Percentiles rank a stretch among this genome's conserved stretches.
Conservation (phyloP, 176 grass and related monocot genomes). For the Cymbopogon citratus region DNA sequence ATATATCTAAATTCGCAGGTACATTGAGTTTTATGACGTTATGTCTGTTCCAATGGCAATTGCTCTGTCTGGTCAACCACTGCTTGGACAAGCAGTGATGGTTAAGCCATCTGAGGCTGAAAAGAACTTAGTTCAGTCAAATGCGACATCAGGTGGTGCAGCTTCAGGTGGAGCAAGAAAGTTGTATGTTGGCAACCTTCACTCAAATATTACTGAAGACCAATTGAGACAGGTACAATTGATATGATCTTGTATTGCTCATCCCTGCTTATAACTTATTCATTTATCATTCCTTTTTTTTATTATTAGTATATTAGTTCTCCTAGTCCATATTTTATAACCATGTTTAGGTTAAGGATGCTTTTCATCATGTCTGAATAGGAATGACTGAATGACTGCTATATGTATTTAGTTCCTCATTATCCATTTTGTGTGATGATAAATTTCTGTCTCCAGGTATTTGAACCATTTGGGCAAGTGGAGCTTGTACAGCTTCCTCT, state of each 20-base stretch:
- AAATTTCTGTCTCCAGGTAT: slow-evolving; percentile 57
- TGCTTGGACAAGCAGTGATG: slow-evolving; percentile 90
- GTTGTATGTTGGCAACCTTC: slow-evolving; percentile 97
- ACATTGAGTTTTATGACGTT: slow-evolving; percentile 97
- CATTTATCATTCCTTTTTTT: background rate
- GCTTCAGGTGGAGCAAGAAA: slow-evolving; percentile 86
- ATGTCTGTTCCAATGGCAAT: slow-evolving; percentile 99
- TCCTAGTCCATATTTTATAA: background rate
- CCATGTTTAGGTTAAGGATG: background rate
- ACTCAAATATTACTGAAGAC: slow-evolving; percentile 86
- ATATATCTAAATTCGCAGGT: slow-evolving; percentile 52
- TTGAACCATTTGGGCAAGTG: slow-evolving; percentile 94
- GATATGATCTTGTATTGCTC: slow-evolving; percentile 2
- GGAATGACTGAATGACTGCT: background rate
- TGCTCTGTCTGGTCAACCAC: slow-evolving; percentile 72
- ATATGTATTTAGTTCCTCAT: background rate
- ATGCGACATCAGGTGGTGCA: slow-evolving; percentile 44
- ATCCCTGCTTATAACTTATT: background rate
- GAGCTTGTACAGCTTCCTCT: slow-evolving; percentile 89
- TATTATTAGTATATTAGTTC: background rate
- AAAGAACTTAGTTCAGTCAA: slow-evolving; percentile 94
- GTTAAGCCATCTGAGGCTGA: slow-evolving; percentile 98
- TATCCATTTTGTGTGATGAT: background rate
- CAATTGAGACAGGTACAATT: slow-evolving; percentile 73
- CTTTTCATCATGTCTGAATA: background rate